Conservation (phyloP, 2,329 filamentous ascomycete species). For the Triangularia verruculosa region DNA sequence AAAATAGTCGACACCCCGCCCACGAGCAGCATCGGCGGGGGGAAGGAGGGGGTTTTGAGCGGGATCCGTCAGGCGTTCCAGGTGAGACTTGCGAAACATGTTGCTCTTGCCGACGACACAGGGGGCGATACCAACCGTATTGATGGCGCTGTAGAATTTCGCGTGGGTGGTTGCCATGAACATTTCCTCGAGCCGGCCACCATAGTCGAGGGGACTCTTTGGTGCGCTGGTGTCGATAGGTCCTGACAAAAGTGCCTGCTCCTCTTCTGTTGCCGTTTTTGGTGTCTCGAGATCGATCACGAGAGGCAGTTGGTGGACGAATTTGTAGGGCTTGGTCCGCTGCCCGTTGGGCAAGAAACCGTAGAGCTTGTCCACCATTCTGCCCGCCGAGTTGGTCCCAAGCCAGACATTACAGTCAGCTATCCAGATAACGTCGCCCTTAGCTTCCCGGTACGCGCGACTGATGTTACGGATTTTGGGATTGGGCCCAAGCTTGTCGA, state of each 20-base stretch:
- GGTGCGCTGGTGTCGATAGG: not conserved
- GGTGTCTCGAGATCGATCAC: conserved; percentile 67
- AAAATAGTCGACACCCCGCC: conserved; percentile 83
- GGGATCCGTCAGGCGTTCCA: conserved; percentile 67
- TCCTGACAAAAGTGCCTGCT: conserved; percentile 17
- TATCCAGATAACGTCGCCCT: conserved; percentile 87
- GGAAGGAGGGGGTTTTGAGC: conserved; percentile 42
- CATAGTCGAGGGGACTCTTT: conserved; percentile 46
- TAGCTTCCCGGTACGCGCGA: conserved; percentile 83
- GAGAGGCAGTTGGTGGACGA: conserved; percentile 90
- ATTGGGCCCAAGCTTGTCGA: conserved; percentile 76
- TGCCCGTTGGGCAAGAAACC: conserved; percentile 57
- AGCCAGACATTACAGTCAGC: conserved; percentile 98
- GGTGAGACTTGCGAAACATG: conserved; percentile 93
- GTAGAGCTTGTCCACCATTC: conserved; percentile 85
- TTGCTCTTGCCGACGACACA: conserved; percentile 97
- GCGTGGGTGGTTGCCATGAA: conserved; percentile 93
- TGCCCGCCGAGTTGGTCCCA: conserved; percentile 69
- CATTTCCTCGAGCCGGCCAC: conserved; percentile 86
- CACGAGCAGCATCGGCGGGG: conserved; percentile 39
- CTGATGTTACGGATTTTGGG: conserved; percentile 99
- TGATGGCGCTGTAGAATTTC: conserved; percentile 98
- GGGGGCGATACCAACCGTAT: conserved; percentile 83
- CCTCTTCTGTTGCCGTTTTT: conserved; percentile 7
- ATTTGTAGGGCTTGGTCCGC: conserved; percentile 67